Percentiles rank a stretch among this genome's conserved stretches.
Evolutionary conservation across 73 alveolate genomes (phyloP).

Genomic region (Effrenium voratum): DNA sequence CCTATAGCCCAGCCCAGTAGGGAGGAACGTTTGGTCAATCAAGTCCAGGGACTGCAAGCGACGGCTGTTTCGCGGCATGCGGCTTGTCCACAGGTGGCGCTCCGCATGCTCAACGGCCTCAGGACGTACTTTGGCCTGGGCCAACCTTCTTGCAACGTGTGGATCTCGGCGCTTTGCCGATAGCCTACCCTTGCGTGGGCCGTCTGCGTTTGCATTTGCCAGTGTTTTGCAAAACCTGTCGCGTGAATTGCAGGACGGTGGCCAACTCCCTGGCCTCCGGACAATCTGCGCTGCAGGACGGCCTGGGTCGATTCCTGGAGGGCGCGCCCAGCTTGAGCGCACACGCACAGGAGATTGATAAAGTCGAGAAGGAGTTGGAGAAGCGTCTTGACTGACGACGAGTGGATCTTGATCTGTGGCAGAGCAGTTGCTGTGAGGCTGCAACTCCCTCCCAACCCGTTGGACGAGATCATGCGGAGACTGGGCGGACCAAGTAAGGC

Average conservation of each 20-base stretch:
- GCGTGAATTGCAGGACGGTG: slow-evolving; percentile 9
- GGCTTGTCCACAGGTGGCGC: slow-evolving; percentile 89
- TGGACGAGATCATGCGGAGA: slow-evolving; percentile 67
- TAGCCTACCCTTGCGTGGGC: no score
- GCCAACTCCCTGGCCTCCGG: slow-evolving; percentile 45
- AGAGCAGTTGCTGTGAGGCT: no score
- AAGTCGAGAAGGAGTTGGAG: not conserved
- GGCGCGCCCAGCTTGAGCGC: not conserved
- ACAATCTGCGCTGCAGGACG: slow-evolving; percentile 26
- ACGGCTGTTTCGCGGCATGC: no score
- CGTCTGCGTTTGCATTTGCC: not conserved
- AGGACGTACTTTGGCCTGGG: no score
- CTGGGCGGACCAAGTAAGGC: slow-evolving; percentile 78
- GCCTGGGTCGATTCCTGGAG: not conserved
- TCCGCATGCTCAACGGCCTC: slow-evolving; percentile 61
- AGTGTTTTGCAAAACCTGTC: not conserved
- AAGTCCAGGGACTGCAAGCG: no score
- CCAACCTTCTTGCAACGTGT: no score
- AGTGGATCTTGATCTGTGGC: no score
- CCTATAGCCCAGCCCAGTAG: no score
- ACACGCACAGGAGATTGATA: slow-evolving; percentile 23
- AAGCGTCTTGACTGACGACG: not conserved
- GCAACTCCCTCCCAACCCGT: slow-evolving; percentile 72
- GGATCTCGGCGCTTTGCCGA: no score
- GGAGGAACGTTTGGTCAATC: no score